Evolutionary conservation across 345 rosid species (phyloP).

Genomic region (Bruguiera parviflora): DNA sequence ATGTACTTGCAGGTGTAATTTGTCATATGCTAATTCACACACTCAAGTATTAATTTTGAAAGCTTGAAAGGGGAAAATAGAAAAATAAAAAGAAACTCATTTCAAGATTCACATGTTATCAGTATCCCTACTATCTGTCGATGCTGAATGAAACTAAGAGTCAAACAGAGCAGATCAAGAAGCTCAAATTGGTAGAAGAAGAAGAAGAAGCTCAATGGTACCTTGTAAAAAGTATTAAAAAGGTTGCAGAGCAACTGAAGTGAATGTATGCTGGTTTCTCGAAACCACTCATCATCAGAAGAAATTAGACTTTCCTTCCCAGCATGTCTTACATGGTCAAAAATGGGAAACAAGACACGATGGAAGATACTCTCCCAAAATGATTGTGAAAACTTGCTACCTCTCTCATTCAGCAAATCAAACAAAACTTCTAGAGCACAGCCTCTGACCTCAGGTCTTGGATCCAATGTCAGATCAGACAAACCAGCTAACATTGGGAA

Average conservation of each 20-base stretch:
- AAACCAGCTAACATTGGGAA: constrained; percentile 93
- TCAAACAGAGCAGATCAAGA: too few species aligned
- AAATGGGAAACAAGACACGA: constrained; percentile 87
- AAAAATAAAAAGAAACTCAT: not conserved
- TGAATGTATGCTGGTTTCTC: constrained; percentile 89
- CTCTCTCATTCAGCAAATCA: constrained; percentile 90
- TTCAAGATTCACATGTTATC: too few species aligned
- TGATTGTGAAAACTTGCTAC: constrained; percentile 72
- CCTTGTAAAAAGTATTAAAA: constrained; percentile 76
- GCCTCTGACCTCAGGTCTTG: constrained; percentile 77
- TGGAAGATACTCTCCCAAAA: constrained; percentile 96
- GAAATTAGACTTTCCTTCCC: constrained; percentile 70
- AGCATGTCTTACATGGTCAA: constrained; percentile 86
- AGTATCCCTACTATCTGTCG: too few species aligned
- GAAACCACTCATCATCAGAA: constrained; percentile 74
- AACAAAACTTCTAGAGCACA: constrained; percentile 90
- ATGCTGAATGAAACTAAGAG: too few species aligned
- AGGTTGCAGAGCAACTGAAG: constrained; percentile 91
- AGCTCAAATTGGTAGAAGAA: too few species aligned
- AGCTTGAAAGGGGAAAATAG: too few species aligned
- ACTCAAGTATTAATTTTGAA: not conserved
- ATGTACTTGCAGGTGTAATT: too few species aligned
- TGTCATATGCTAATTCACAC: too few species aligned
- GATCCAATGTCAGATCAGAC: constrained; percentile 84
- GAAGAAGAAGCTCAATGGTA: constrained; percentile 15